Evolutionary conservation across 2,329 filamentous ascomycete genomes (phyloP).

Genomic region (Beauveria asiatica): DNA sequence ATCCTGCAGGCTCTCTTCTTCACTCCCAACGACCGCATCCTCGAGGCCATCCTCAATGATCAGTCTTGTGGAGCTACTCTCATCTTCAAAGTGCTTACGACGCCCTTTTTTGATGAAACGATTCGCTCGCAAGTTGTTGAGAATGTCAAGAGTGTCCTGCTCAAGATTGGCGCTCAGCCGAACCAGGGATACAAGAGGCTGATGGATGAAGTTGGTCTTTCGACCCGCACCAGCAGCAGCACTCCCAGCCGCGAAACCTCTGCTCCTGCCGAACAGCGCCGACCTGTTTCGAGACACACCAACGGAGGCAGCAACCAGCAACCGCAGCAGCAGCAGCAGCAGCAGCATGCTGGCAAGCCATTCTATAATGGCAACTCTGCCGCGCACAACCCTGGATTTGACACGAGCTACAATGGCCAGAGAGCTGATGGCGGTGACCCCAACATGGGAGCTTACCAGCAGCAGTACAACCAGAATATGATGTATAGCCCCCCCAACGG

Average conservation of each 20-base stretch:
- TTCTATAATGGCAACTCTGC: slow-evolving; percentile 43
- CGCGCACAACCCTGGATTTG: slow-evolving; percentile 35
- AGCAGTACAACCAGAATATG: slow-evolving; percentile 40
- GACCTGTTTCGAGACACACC: slow-evolving; percentile 43
- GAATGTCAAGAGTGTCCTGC: slow-evolving; percentile 80
- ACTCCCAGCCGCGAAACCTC: slow-evolving; percentile 33
- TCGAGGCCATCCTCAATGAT: slow-evolving; percentile 87
- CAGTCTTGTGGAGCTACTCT: slow-evolving; percentile 87
- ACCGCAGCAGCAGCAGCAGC: slow-evolving; percentile 32
- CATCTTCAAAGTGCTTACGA: slow-evolving; percentile 98
- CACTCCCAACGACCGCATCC: slow-evolving; percentile 71
- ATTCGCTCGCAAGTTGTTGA: slow-evolving; percentile 84
- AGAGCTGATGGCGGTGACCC: slow-evolving; percentile 45
- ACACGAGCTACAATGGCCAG: slow-evolving; percentile 43
- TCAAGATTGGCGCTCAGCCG: slow-evolving; percentile 86
- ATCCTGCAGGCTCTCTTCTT: slow-evolving; percentile 91
- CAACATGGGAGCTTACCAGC: slow-evolving; percentile 40
- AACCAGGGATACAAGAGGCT: slow-evolving; percentile 95
- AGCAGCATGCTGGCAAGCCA: slow-evolving; percentile 35
- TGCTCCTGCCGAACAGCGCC: slow-evolving; percentile 32
- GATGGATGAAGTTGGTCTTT: slow-evolving; percentile 96
- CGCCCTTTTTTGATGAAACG: slow-evolving; percentile 90
- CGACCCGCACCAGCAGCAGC: slow-evolving; percentile 47
- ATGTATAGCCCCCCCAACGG: slow-evolving; percentile 42
- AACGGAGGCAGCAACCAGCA: slow-evolving; percentile 31